Evolutionary conservation across 768 basidiomycete genomes (phyloP).

Genomic region (Amanita muscaria): DNA sequence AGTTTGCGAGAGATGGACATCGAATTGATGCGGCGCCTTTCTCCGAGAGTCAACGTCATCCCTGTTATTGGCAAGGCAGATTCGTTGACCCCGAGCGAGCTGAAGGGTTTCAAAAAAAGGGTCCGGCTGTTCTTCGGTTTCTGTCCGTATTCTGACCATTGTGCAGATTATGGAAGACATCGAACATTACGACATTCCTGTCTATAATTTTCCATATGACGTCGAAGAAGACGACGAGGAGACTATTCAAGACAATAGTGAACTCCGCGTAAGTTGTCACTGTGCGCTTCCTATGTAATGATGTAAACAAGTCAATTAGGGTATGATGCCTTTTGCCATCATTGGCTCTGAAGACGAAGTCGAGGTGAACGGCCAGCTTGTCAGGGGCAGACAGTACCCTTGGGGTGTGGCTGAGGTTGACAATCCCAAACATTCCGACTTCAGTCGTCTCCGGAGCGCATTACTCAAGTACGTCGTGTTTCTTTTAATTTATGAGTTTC

Average conservation of each 20-base stretch:
- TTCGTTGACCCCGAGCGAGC: constrained; percentile 85
- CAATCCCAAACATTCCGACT: constrained; percentile 99
- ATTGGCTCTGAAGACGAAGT: constrained; percentile 97
- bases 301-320: constrained; percentile 31
- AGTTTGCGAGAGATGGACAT: constrained; percentile 98
- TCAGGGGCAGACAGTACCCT: constrained; percentile 92
- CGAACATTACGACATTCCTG: constrained; percentile 94
- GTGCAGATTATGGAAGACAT: constrained; percentile 97
- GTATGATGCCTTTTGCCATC: constrained; percentile 92
- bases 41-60: constrained; percentile 97
- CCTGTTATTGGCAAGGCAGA: constrained; percentile 97
- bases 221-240: constrained; percentile 99
- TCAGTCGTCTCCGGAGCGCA: constrained; percentile 85
- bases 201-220: constrained; percentile 99
- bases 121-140: constrained; percentile 27
- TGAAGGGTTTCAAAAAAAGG: constrained; percentile 93
- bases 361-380: constrained; percentile 82
- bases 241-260: constrained; percentile 94
- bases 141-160: constrained; percentile 4
- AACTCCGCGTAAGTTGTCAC: constrained; percentile 63
- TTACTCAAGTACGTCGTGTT: constrained; percentile 64
- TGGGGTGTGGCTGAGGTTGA: constrained; percentile 99
- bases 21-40: constrained; percentile 95
- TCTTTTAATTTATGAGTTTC: background rate
- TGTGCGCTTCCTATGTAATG: constrained; percentile 4